Evolutionary conservation across 208 protist genomes (phyloP), one percentile per base, ranked within the genome.

Genomic region (Balamuthia mandrillaris): DNA sequence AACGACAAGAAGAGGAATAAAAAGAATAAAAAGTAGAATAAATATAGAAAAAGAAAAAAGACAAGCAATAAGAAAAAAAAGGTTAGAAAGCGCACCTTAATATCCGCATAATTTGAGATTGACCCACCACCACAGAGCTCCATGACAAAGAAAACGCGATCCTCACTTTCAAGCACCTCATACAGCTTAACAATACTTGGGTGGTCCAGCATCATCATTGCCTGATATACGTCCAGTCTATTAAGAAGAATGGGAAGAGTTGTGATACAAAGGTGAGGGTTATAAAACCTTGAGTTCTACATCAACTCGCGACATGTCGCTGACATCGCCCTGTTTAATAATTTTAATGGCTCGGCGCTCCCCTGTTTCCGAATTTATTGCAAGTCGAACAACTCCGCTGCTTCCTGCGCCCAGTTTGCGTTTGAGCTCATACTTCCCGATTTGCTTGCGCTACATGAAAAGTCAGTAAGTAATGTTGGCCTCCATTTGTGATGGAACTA

Each of bases 91-190:
- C 35, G n/a, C n/a, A n/a, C n/a, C n/a, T n/a, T 58, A 37, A 66
- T 77, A 29, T 60, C 75, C 1, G 85, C 47, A 24, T 85, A 81
- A 14, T 85, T 65, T 42, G 60, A 77, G 2, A 88, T 41, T n/a
- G 47, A 86, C 16, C 77, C 86, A 14, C 77, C 86, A 35, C 65
- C 86, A 31, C 86, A 88, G 14, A 86, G 60, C 41, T 88, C 86
- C 86, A 88, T 88, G 21, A 88, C 65, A 44, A 88, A 86, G 44
- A 85, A 88, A 12, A 88, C 86, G 12, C 86, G 41, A 12, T 65
- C 49, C 42, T 86, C 77, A 56, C 44, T 77, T n/a, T 86, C 86
- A 29, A 88, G 51, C 39, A 88, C 86, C 47, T 88, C 77, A 18
- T 88, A 12, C 41, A 88, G 68, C 14, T 47, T 68, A 0, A 86